Conservation (phyloP, 306 rosid species). For the Notholithocarpus densiflorus region DNA sequence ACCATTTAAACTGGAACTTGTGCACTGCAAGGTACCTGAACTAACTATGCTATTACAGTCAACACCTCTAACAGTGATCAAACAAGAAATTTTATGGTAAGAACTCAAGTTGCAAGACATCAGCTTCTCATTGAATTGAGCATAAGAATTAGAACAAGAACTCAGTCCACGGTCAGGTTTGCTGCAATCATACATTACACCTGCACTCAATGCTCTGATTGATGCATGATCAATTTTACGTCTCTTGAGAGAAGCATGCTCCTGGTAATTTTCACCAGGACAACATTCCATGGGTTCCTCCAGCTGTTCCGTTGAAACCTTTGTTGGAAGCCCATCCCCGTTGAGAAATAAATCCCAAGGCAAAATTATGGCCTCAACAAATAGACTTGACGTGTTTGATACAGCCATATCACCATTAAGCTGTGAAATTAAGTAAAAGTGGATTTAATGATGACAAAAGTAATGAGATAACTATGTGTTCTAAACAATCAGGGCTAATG, state of each 20-base stretch:
- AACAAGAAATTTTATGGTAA: slow-evolving; percentile 45
- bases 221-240: slow-evolving; percentile 39
- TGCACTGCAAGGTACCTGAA: slow-evolving; percentile 47
- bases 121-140: slow-evolving; percentile 28
- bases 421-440: slow-evolving; percentile 43
- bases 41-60: slow-evolving; percentile 27
- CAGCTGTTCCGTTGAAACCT: slow-evolving; percentile 31
- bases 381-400: slow-evolving; percentile 45
- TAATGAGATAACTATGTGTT: neutral
- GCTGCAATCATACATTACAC: slow-evolving; percentile 23
- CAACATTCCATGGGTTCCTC: slow-evolving; percentile 31
- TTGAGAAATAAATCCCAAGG: slow-evolving; percentile 57
- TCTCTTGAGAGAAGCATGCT: slow-evolving; percentile 47
- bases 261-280: slow-evolving; percentile 26
- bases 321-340: slow-evolving; percentile 31
- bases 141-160: slow-evolving; percentile 39
- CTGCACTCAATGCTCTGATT: slow-evolving; percentile 18
- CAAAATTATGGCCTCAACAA: slow-evolving; percentile 67
- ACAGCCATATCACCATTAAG: slow-evolving; percentile 32
- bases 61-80: slow-evolving; percentile 41
- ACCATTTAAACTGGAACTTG: slow-evolving; percentile 18
- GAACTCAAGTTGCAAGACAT: slow-evolving; percentile 31
- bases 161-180: slow-evolving; percentile 34
- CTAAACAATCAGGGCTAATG: neutral
- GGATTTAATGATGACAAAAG: slow-evolving; percentile 11